A percentile compares a stretch with the other conserved stretches of the same genome.
Conservation (phyloP, 2,329 filamentous ascomycete genomes). For the Exophiala bonariae region DNA sequence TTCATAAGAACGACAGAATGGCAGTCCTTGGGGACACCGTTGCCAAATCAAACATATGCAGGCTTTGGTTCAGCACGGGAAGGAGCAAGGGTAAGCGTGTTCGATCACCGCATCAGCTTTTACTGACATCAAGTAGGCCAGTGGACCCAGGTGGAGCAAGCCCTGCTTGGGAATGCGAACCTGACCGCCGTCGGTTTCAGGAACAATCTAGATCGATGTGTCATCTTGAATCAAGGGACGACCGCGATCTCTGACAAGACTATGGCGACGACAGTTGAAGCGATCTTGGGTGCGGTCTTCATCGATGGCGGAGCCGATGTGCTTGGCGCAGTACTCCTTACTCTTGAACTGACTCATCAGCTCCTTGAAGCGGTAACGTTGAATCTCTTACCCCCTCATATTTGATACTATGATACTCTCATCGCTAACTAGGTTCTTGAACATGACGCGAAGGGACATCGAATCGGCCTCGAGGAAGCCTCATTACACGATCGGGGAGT, state of each 20-base stretch:
- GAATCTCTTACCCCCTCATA: not conserved
- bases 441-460: not conserved
- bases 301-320: constrained; percentile 27
- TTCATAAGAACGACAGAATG: constrained; percentile 9
- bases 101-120: too few species aligned
- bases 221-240: constrained; percentile 13
- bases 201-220: constrained; percentile 1
- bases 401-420: not conserved
- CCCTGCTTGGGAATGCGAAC: constrained; percentile 1
- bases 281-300: constrained; percentile 36
- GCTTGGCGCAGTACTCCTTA: not conserved
- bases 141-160: constrained; percentile 6
- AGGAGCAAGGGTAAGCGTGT: constrained; percentile 3
- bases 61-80: constrained; percentile 1
- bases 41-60: constrained; percentile 8
- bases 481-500: too few species aligned
- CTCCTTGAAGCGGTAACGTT: not conserved
- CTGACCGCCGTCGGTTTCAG: not conserved
- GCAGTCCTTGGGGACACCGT: constrained; percentile 8
- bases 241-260: constrained; percentile 19
- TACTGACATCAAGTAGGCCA: too few species aligned
- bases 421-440: not conserved
- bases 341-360: not conserved
- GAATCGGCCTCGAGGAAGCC: too few species aligned
- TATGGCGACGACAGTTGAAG: constrained; percentile 35